phyloP scores from a whole-genome alignment of 192 early-diverging fungal genomes.

The Rhizophagus prolifer region DNA sequence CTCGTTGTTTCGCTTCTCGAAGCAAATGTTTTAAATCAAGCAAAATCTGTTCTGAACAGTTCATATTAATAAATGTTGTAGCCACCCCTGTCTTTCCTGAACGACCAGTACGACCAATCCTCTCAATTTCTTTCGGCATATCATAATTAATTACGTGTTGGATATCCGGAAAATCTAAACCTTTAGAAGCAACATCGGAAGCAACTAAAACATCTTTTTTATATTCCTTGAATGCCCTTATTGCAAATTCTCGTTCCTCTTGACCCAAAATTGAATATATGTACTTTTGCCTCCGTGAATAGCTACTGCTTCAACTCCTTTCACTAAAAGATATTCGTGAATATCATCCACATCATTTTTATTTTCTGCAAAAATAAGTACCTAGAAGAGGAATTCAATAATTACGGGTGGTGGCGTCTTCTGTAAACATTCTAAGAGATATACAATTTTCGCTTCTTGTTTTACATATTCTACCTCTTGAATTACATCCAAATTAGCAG shows the following conservation, averaged over 20 bases:
- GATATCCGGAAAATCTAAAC: constrained; percentile 93
- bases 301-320: constrained; percentile 91
- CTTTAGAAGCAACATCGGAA: constrained; percentile 96
- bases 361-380: constrained; percentile 97
- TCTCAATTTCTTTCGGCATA: constrained; percentile 99
- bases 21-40: constrained; percentile 93
- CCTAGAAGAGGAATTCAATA: constrained; percentile 37
- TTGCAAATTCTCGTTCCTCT: constrained; percentile 96
- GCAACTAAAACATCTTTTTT: constrained; percentile 96
- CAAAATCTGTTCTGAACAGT: constrained; percentile 89
- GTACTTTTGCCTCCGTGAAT: constrained; percentile 94
- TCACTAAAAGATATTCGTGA: constrained; percentile 92
- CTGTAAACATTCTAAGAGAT: constrained; percentile 92
- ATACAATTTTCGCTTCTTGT: constrained; percentile 92
- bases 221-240: constrained; percentile 82
- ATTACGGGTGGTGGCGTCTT: constrained; percentile 91
- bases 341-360: constrained; percentile 99
- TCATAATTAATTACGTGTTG: constrained; percentile 99
- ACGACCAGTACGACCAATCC: constrained; percentile 97
- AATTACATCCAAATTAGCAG: constrained; percentile 94
- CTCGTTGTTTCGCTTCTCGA: constrained; percentile 86
- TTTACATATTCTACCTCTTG: constrained; percentile 98
- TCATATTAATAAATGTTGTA: constrained; percentile 95
- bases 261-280: constrained; percentile 63
- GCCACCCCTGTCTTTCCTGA: constrained; percentile 95